Percentiles rank a stretch among this genome's conserved stretches.
Evolutionary conservation across 1,139 yeast genomes (phyloP).

Genomic region (Taiozyma sp.): DNA sequence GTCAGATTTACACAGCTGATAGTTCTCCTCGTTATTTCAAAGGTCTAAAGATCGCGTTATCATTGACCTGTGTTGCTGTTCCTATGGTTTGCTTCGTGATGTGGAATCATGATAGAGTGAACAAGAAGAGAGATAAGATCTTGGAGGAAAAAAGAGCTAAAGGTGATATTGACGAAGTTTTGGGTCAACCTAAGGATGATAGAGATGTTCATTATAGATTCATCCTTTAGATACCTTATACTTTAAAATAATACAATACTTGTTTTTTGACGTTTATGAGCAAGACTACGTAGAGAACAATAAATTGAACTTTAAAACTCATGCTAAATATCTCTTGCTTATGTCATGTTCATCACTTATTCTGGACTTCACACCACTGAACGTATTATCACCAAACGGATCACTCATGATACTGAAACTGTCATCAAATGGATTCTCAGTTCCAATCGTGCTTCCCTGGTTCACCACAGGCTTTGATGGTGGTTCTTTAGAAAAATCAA

Average conservation of each 20-base stretch:
- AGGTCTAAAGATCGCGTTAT: conserved; percentile 25
- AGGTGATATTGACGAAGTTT: conserved; percentile 5
- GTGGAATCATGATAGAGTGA: conserved; percentile 16
- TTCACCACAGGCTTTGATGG: background rate
- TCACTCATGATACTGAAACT: background rate
- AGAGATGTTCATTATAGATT: conserved; percentile 19
- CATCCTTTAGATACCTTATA: conserved; percentile 5
- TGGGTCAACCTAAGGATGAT: conserved; percentile 21
- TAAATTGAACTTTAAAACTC: background rate
- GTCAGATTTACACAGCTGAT: conserved; percentile 34
- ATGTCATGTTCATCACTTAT: background rate
- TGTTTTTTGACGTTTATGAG: background rate
- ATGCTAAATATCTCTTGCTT: background rate
- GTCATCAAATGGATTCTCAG: background rate
- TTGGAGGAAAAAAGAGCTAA: conserved; percentile 8
- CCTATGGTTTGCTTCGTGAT: conserved; percentile 15
- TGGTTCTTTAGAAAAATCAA: background rate
- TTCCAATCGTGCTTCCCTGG: background rate
- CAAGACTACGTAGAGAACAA: background rate
- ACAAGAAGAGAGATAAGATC: conserved; percentile 11
- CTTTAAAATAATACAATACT: background rate
- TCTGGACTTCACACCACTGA: background rate
- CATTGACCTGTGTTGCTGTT: conserved; percentile 18
- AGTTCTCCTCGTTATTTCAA: conserved; percentile 31
- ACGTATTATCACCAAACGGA: background rate